Percentiles rank a stretch among this genome's conserved stretches.
These are phyloP conservation scores for Chrysanthemum lavandulifolium DNA, from an alignment of 129 eudicot species.

Conservation along the genomic window DNA sequence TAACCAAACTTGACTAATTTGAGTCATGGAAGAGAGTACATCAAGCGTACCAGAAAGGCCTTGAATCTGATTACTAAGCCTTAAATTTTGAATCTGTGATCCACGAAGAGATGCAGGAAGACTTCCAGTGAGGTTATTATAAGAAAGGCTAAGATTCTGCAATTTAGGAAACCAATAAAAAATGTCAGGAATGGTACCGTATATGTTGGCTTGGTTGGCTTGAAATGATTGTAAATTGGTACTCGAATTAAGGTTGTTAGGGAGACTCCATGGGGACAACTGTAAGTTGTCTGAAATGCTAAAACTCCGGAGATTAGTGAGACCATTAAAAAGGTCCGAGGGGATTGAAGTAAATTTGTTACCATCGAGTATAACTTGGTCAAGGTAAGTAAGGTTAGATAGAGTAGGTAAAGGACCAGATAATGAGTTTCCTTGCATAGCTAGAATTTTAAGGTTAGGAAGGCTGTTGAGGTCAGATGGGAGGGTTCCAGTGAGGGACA, in stretches of 20 bases:
- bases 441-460: slow-evolving; percentile 34
- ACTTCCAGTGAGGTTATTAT: slow-evolving; percentile 34
- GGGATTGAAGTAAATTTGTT: slow-evolving; percentile 43
- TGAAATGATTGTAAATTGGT: slow-evolving; percentile 16
- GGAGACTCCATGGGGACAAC: too few species aligned
- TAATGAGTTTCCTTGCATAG: slow-evolving; percentile 34
- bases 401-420: slow-evolving; percentile 46
- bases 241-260: slow-evolving; percentile 9
- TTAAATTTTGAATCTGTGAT: slow-evolving; percentile 31
- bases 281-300: neutral
- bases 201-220: slow-evolving; percentile 29
- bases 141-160: slow-evolving; percentile 34
- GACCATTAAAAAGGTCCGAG: slow-evolving; percentile 25
- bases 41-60: slow-evolving; percentile 40
- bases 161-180: slow-evolving; percentile 25
- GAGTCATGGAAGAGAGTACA: slow-evolving; percentile 37
- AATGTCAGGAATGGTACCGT: slow-evolving; percentile 42
- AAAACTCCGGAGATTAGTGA: neutral
- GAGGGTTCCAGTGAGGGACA: slow-evolving; percentile 40
- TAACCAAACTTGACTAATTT: neutral
- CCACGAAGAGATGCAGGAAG: slow-evolving; percentile 33
- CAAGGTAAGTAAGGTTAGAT: slow-evolving; percentile 28
- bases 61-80: slow-evolving; percentile 39
- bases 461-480: slow-evolving; percentile 38
- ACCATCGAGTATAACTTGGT: slow-evolving; percentile 17